Conservation (phyloP, 2,329 filamentous ascomycete species). For the Pseudogymnoascus sp. region DNA sequence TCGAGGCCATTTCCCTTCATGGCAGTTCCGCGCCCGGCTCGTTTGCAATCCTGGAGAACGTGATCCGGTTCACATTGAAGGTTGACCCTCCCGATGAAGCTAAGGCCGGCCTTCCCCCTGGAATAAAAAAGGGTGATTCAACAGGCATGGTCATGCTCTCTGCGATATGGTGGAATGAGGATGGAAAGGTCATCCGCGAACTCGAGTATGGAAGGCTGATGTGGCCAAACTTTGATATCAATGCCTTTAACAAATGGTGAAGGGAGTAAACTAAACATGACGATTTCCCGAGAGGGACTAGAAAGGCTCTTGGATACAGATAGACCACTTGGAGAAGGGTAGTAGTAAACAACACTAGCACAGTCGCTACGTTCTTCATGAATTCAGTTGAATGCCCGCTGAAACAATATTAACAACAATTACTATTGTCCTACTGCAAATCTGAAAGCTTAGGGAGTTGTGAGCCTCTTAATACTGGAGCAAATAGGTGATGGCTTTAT, state of each 20-base stretch:
- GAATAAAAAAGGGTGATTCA: conserved; percentile 9
- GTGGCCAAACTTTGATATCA: neutral
- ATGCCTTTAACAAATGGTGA: neutral
- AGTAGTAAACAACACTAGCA: neutral
- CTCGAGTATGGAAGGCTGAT: neutral
- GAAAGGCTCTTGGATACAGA: neutral
- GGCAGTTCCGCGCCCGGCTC: conserved; percentile 9
- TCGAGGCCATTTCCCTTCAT: conserved; percentile 2
- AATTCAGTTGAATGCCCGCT: neutral
- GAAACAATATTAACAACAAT: neutral
- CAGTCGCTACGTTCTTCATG: neutral
- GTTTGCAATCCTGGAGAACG: conserved; percentile 10
- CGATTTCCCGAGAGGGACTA: neutral
- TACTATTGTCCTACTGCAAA: neutral
- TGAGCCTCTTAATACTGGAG: neutral
- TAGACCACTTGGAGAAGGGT: neutral
- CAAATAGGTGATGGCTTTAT: neutral
- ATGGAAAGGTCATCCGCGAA: neutral
- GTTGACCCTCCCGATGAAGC: conserved; percentile 2
- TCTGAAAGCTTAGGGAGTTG: neutral
- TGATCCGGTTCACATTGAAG: conserved; percentile 10
- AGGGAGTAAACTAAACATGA: neutral
- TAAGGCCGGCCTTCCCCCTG: neutral
- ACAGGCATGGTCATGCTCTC: neutral
- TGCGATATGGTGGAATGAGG: neutral